Percentiles rank a stretch among this genome's conserved stretches.
These are phyloP conservation scores for Podospora comata DNA, from an alignment of 495 filamentous ascomycete genomes.

Conservation along the genomic window DNA sequence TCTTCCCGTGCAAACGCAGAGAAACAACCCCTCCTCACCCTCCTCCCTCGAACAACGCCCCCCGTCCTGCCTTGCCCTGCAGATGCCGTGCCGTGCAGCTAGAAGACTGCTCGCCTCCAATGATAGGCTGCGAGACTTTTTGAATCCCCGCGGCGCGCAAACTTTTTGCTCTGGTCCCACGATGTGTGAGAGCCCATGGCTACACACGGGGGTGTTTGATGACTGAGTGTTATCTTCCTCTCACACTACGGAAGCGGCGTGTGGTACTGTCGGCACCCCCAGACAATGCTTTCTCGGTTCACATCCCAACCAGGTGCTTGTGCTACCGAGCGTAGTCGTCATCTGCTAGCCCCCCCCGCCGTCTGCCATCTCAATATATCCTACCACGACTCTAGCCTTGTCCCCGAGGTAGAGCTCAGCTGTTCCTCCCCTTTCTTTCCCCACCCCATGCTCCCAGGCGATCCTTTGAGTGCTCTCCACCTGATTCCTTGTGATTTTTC, in stretches of 20 bases:
- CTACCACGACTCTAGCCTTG: not conserved
- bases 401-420: not conserved
- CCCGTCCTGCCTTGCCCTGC: constrained; percentile 13
- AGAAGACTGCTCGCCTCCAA: not conserved
- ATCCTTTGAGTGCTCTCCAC: constrained; percentile 3
- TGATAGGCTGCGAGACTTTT: constrained; percentile 14
- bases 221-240: too few relatives aligned
- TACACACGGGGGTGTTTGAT: not conserved
- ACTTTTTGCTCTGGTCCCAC: not conserved
- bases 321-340: not conserved
- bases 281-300: too few relatives aligned
- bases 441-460: not conserved
- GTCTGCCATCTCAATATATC: constrained; percentile 2
- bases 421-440: not conserved
- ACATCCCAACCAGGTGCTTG: too few relatives aligned
- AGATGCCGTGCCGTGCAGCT: constrained; percentile 27
- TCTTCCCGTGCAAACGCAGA: constrained; percentile 16
- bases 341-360: not conserved
- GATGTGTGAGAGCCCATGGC: not conserved
- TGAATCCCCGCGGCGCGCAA: too few relatives aligned
- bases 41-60: too few relatives aligned
- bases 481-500: constrained; percentile 1
- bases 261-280: too few relatives aligned
- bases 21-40: not conserved
- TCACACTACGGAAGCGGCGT: too few relatives aligned